These are phyloP conservation scores for Mangifera indica DNA, from an alignment of 345 rosid genomes.

Conservation along the genomic window DNA sequence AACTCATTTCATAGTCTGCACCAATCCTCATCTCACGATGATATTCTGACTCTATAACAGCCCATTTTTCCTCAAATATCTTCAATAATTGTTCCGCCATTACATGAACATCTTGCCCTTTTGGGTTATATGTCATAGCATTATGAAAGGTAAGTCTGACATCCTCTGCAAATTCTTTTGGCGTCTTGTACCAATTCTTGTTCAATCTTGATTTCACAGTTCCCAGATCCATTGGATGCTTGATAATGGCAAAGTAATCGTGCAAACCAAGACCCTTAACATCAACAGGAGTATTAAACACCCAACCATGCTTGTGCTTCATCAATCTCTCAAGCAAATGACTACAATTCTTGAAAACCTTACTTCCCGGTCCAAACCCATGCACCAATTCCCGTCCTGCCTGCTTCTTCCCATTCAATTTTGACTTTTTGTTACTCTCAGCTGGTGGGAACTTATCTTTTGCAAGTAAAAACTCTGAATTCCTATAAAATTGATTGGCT, in stretches of 20 bases:
- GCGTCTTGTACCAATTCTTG: slow-evolving; percentile 84
- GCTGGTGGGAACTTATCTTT: slow-evolving; percentile 97
- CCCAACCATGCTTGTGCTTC: slow-evolving; percentile 99
- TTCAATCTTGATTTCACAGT: slow-evolving; percentile 67
- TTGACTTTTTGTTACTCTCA: slow-evolving; percentile 92
- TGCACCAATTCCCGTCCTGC: slow-evolving; percentile 56
- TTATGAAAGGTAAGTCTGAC: slow-evolving; percentile 96
- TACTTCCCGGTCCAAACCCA: slow-evolving; percentile 55
- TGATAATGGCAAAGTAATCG: slow-evolving; percentile 76
- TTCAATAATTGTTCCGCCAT: slow-evolving; percentile 75
- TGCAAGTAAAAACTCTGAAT: slow-evolving; percentile 92
- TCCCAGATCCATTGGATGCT: slow-evolving; percentile 97
- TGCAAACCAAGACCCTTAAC: slow-evolving; percentile 72
- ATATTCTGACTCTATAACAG: slow-evolving; percentile 72
- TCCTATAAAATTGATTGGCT: slow-evolving; percentile 91
- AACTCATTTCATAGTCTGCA: slow-evolving; percentile 50
- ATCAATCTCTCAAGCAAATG: slow-evolving; percentile 82
- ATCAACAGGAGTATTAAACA: slow-evolving; percentile 91
- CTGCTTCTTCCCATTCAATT: slow-evolving; percentile 69
- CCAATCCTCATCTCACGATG: slow-evolving; percentile 64
- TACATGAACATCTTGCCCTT: slow-evolving; percentile 94
- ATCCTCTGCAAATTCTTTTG: slow-evolving; percentile 92
- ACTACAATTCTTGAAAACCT: slow-evolving; percentile 68
- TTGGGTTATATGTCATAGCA: slow-evolving; percentile 92
- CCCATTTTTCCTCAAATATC: slow-evolving; percentile 91